phyloP scores from a whole-genome alignment of 2,329 filamentous ascomycete genomes.

The Cryoendolithus antarcticus region DNA sequence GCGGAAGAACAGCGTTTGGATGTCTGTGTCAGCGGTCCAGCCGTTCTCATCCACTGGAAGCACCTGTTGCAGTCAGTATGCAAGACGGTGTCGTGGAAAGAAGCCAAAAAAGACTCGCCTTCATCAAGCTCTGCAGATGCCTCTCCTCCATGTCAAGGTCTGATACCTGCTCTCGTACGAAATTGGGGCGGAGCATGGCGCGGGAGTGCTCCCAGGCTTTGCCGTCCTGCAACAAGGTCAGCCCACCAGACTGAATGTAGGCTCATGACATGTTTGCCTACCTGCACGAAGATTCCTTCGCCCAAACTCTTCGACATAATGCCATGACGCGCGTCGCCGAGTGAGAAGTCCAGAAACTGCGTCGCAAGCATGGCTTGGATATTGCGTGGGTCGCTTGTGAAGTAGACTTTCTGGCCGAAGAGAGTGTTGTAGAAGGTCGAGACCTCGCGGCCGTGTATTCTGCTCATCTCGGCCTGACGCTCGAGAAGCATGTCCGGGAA shows the following conservation, averaged over 20 bases:
- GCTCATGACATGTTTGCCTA: too few relatives aligned
- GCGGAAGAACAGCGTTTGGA: constrained; percentile 34
- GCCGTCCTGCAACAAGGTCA: constrained; percentile 16
- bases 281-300: constrained; percentile 16
- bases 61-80: too few relatives aligned
- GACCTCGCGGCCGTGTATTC: constrained; percentile 13
- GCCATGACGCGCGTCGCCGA: constrained; percentile 15
- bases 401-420: constrained; percentile 15
- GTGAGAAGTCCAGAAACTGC: constrained; percentile 17
- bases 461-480: constrained; percentile 14
- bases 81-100: too few relatives aligned
- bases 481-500: constrained; percentile 19
- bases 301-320: constrained; percentile 21
- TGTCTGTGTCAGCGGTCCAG: constrained; percentile 20
- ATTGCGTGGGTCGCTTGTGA: constrained; percentile 23
- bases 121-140: constrained; percentile 24
- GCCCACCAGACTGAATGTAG: too few relatives aligned
- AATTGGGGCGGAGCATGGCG: constrained; percentile 26
- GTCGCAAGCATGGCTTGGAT: constrained; percentile 24
- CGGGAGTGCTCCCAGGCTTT: constrained; percentile 25
- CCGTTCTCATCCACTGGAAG: constrained; percentile 16
- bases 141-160: constrained; percentile 25
- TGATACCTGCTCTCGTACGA: constrained; percentile 25
- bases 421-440: constrained; percentile 15
- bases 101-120: constrained; percentile 6